phyloP scores from a whole-genome alignment of 306 rosid species.

The Purshia tridentata region DNA sequence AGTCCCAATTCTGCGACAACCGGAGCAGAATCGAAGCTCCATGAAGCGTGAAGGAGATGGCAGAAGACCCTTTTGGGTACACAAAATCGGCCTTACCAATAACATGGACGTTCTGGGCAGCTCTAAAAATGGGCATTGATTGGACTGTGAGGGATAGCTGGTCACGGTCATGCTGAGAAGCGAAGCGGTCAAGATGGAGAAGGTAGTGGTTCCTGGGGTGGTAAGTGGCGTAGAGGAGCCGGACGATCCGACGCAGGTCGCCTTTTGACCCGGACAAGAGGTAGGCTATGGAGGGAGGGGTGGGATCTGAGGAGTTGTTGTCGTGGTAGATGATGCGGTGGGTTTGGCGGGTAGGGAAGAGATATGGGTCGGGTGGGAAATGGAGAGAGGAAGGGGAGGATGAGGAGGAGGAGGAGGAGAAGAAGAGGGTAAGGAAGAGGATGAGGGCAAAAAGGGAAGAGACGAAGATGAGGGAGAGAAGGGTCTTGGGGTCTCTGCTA shows the following conservation, averaged over 20 bases:
- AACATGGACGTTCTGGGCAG: slow-evolving; percentile 80
- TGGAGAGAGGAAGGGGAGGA: slow-evolving; percentile 24
- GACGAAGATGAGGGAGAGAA: slow-evolving; percentile 48
- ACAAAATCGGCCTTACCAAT: slow-evolving; percentile 79
- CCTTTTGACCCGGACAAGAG: slow-evolving; percentile 68
- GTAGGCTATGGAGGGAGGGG: slow-evolving; percentile 73
- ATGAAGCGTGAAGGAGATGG: slow-evolving; percentile 65
- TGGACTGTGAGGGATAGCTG: slow-evolving; percentile 59
- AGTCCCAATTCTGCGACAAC: slow-evolving; percentile 71
- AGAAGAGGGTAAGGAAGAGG: slow-evolving; percentile 26
- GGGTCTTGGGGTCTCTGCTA: slow-evolving; percentile 56
- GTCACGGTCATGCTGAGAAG: slow-evolving; percentile 61
- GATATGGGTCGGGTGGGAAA: slow-evolving; percentile 59
- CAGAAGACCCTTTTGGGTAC: slow-evolving; percentile 64
- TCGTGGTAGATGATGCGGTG: slow-evolving; percentile 42
- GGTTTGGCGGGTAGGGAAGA: slow-evolving; percentile 56
- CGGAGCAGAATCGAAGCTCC: slow-evolving; percentile 81
- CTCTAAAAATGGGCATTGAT: slow-evolving; percentile 58
- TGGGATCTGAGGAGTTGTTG: slow-evolving; percentile 42
- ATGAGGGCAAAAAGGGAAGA: slow-evolving; percentile 50
- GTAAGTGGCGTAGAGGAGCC: slow-evolving; percentile 56
- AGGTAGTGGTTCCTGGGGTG: slow-evolving; percentile 85
- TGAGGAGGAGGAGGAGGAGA: slow-evolving; percentile 26
- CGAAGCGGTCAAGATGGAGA: slow-evolving; percentile 75
- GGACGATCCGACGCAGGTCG: slow-evolving; percentile 53